A percentile compares a stretch with the other conserved stretches of the same genome.
These are phyloP conservation scores for Botrytis paeoniae DNA, from an alignment of 2,329 filamentous ascomycete species.

Conservation along the genomic window DNA sequence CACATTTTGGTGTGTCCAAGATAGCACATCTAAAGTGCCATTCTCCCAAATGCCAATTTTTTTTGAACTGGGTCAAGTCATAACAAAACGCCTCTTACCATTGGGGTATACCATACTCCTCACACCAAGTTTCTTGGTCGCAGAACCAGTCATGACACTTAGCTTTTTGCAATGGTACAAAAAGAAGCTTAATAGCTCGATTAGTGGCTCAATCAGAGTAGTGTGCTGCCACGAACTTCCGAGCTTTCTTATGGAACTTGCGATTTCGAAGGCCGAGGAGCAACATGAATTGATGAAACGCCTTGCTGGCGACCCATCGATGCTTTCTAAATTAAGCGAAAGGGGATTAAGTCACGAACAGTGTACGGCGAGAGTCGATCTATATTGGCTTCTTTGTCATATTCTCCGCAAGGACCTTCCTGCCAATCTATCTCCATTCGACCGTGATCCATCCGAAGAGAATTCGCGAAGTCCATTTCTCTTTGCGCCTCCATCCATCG, in stretches of 20 bases:
- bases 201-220: slow-evolving; percentile 25
- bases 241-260: slow-evolving; percentile 35
- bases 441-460: slow-evolving; percentile 22
- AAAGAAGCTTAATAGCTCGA: slow-evolving; percentile 22
- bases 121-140: slow-evolving; percentile 50
- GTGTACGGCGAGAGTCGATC: slow-evolving; percentile 30
- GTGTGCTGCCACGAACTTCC: slow-evolving; percentile 30
- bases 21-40: slow-evolving; percentile 28
- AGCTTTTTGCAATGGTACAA: slow-evolving; percentile 45
- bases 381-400: slow-evolving; percentile 25
- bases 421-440: slow-evolving; percentile 14
- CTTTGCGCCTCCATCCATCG: slow-evolving; percentile 48
- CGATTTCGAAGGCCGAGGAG: slow-evolving; percentile 32
- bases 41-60: slow-evolving; percentile 28
- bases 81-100: slow-evolving; percentile 45
- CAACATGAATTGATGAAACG: slow-evolving; percentile 27
- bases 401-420: slow-evolving; percentile 19
- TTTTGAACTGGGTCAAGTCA: slow-evolving; percentile 41
- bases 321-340: slow-evolving; percentile 29
- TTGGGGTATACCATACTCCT: slow-evolving; percentile 46
- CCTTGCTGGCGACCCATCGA: slow-evolving; percentile 28
- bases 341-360: slow-evolving; percentile 29
- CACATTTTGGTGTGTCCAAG: slow-evolving; percentile 34
- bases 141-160: slow-evolving; percentile 43
- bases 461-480: slow-evolving; percentile 41